A percentile compares a stretch with the other conserved stretches of the same genome.
Evolutionary conservation across 768 basidiomycete genomes (phyloP).

Genomic region (Artomyces pyxidatus): DNA sequence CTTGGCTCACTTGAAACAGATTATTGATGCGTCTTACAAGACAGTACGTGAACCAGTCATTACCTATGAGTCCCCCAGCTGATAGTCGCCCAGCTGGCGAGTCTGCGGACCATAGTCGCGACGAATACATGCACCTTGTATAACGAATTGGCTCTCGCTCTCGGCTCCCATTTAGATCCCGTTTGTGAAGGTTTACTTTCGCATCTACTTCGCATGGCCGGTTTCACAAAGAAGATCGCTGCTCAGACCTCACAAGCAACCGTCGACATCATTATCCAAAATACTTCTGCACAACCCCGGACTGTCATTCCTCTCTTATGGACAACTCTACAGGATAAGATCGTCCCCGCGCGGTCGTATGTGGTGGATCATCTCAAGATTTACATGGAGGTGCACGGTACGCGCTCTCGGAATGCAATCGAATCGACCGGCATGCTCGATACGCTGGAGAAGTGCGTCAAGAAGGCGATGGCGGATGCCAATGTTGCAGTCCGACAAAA

Average conservation of each 20-base stretch:
- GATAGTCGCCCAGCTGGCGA: conserved; percentile 51
- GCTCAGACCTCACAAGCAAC: conserved; percentile 79
- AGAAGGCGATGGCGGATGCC: conserved; percentile 65
- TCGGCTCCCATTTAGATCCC: conserved; percentile 67
- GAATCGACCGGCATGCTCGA: conserved; percentile 67
- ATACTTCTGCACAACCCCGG: conserved; percentile 66
- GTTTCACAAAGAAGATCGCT: conserved; percentile 87
- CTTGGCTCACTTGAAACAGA: conserved; percentile 64
- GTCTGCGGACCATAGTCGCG: conserved; percentile 87
- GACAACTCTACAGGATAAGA: conserved; percentile 72
- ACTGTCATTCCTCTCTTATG: conserved; percentile 61
- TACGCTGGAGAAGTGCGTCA: conserved; percentile 62
- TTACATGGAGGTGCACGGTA: conserved; percentile 68
- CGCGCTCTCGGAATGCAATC: conserved; percentile 52
- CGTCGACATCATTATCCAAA: conserved; percentile 56
- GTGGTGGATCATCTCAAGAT: conserved; percentile 63
- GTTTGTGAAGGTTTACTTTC: conserved; percentile 70
- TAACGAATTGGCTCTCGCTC: conserved; percentile 56
- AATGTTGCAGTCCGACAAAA: conserved; percentile 74
- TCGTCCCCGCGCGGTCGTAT: conserved; percentile 60
- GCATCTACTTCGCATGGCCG: conserved; percentile 79
- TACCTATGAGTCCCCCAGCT: conserved; percentile 3
- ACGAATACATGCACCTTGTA: conserved; percentile 73
- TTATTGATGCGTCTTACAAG: conserved; percentile 78
- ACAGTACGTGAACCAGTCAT: conserved; percentile 43